phyloP scores from a whole-genome alignment of 2,329 filamentous ascomycete genomes.

The Teratosphaeria zuluensis region DNA sequence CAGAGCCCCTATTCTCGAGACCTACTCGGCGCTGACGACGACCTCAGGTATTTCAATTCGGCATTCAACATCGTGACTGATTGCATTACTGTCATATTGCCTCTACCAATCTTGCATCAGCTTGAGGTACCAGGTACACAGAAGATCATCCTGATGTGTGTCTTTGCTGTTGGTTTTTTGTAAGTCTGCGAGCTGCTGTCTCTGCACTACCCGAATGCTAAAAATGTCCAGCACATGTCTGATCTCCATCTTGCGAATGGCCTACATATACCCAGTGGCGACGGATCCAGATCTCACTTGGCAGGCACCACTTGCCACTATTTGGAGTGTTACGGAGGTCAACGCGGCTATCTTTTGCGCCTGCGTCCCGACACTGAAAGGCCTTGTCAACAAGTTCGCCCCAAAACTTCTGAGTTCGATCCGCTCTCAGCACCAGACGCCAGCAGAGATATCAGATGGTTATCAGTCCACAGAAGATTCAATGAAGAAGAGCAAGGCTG shows the following conservation, averaged over 20 bases:
- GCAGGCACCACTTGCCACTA: not conserved
- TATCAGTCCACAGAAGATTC: not conserved
- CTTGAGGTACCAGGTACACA: not conserved
- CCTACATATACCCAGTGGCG: not conserved
- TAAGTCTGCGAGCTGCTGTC: not conserved
- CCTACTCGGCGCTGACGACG: not conserved
- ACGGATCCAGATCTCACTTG: not conserved
- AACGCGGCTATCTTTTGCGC: not conserved
- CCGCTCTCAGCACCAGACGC: slow-evolving; percentile 5
- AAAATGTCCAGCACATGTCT: not conserved
- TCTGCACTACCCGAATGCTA: not conserved
- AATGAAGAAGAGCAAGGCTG: not conserved
- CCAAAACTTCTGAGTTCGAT: not conserved
- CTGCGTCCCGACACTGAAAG: not conserved
- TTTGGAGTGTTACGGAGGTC: not conserved
- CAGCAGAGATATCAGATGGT: slow-evolving; percentile 6
- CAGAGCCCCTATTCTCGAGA: not conserved
- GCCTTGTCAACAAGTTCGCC: not conserved
- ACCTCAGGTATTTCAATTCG: slow-evolving; percentile 4
- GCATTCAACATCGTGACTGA: slow-evolving; percentile 6
- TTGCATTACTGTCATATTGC: not conserved
- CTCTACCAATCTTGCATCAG: not conserved
- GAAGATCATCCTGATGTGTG: not conserved
- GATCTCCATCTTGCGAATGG: not conserved
- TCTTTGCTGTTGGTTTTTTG: not conserved